These are phyloP conservation scores for Strobilomyces echinocephalus DNA, from an alignment of 768 basidiomycete species.

Conservation along the genomic window DNA sequence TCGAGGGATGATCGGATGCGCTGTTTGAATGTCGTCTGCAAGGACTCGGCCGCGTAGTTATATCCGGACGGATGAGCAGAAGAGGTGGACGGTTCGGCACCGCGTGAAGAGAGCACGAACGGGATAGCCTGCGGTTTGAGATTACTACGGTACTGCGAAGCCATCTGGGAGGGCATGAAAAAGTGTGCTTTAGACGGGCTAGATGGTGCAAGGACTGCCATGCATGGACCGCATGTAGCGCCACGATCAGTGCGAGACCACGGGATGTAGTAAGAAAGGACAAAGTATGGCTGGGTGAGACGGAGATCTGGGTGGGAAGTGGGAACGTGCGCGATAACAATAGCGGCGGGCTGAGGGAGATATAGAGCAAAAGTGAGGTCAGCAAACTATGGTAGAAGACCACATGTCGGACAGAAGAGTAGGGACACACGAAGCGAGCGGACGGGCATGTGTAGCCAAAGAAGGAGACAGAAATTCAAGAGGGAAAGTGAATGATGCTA, in stretches of 20 bases:
- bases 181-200: constrained; percentile 35
- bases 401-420: constrained; percentile 11
- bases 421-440: constrained; percentile 6
- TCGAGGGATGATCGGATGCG: constrained; percentile 64
- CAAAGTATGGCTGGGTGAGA: constrained; percentile 7
- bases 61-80: constrained; percentile 19
- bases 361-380: constrained; percentile 14
- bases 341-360: constrained; percentile 7
- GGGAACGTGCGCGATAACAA: constrained; percentile 21
- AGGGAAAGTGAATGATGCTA: constrained; percentile 24
- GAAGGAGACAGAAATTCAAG: constrained; percentile 12
- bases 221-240: constrained; percentile 34
- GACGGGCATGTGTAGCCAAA: background rate
- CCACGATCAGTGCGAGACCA: constrained; percentile 17
- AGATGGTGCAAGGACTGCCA: constrained; percentile 43
- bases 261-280: constrained; percentile 15
- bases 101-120: constrained; percentile 41
- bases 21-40: constrained; percentile 50
- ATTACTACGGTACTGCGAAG: constrained; percentile 38
- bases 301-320: constrained; percentile 3
- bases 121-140: constrained; percentile 30
- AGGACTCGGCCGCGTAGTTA: constrained; percentile 36
- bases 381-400: constrained; percentile 10
- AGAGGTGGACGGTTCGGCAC: constrained; percentile 34
- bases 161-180: constrained; percentile 44